A percentile compares a stretch with the other conserved stretches of the same genome.
These are phyloP conservation scores for Hyaloperonospora arabidopsidis DNA, from an alignment of 352 stramenopile genomes.

Conservation along the genomic window DNA sequence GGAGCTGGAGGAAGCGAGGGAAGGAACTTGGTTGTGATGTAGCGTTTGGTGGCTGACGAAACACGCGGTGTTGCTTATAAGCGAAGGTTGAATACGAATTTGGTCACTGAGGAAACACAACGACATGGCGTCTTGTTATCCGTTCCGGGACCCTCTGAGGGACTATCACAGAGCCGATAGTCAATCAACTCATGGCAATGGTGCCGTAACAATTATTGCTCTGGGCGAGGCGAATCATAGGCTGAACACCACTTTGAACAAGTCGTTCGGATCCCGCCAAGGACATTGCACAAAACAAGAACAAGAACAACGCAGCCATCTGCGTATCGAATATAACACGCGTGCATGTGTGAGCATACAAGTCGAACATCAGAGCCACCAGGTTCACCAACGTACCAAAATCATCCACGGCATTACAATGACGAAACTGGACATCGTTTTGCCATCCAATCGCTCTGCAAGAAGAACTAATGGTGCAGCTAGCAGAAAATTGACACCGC, in stretches of 20 bases:
- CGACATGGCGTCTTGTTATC: background rate
- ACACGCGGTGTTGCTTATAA: too few species aligned
- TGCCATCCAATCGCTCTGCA: slow-evolving; percentile 42
- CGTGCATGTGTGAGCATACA: slow-evolving; percentile 7
- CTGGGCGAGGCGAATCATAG: slow-evolving; percentile 19
- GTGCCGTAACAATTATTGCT: slow-evolving; percentile 39
- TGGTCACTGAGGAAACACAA: too few species aligned
- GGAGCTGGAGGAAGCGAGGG: slow-evolving; percentile 2
- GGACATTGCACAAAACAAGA: slow-evolving; percentile 61
- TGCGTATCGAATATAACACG: slow-evolving; percentile 13
- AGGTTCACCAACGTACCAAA: slow-evolving; percentile 37
- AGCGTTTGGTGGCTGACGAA: background rate
- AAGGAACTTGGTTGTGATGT: background rate
- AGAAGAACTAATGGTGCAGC: slow-evolving; percentile 71
- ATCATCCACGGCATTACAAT: slow-evolving; percentile 72
- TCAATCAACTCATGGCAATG: slow-evolving; percentile 35
- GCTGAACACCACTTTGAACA: slow-evolving; percentile 30
- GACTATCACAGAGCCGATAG: background rate
- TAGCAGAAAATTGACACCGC: slow-evolving; percentile 36
- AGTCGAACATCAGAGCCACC: background rate
- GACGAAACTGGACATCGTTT: slow-evolving; percentile 60
- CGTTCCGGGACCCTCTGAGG: background rate
- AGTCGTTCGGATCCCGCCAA: slow-evolving; percentile 36
- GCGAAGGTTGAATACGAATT: too few species aligned
- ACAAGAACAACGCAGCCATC: slow-evolving; percentile 52